Evolutionary conservation across 208 protist species (phyloP).

Genomic region (Trypanosoma vivax): DNA sequence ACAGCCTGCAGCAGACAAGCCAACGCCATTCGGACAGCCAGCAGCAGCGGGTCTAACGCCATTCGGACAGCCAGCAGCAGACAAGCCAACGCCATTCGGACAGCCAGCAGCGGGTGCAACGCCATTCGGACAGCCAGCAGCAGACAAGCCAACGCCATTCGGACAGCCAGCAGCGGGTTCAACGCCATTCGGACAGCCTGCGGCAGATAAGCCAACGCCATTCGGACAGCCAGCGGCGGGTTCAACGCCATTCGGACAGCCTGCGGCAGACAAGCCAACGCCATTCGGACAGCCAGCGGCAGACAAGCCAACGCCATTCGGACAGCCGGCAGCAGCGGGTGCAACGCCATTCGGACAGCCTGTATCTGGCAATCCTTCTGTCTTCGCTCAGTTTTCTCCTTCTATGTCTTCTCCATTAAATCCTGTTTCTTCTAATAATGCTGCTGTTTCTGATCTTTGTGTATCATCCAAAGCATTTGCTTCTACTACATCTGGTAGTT

Average conservation of each 20-base stretch:
- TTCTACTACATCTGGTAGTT: not conserved
- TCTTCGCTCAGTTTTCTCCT: not conserved
- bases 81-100: constrained; percentile 6
- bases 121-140: not conserved
- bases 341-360: constrained; percentile 2
- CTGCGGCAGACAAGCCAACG: not conserved
- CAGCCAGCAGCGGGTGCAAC: constrained; percentile 1
- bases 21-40: not conserved
- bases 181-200: constrained; percentile 9
- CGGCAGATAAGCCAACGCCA: not conserved
- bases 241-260: not conserved
- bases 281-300: constrained; percentile 5
- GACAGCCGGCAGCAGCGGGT: not conserved
- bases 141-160: not conserved
- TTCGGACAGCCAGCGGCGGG: constrained; percentile 2
- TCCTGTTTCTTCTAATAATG: not conserved
- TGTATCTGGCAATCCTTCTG: not conserved
- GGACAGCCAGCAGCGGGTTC: constrained; percentile 1
- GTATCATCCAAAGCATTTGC: too few relatives aligned
- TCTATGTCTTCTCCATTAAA: not conserved
- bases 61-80: constrained; percentile 10
- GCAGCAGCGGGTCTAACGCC: constrained; percentile 1
- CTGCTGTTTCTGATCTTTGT: not conserved
- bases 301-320: not conserved
- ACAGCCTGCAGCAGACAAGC: not conserved